phyloP scores from a whole-genome alignment of 225 moss, liverwort and hornwort genomes.

The Marchantia paleacea region DNA sequence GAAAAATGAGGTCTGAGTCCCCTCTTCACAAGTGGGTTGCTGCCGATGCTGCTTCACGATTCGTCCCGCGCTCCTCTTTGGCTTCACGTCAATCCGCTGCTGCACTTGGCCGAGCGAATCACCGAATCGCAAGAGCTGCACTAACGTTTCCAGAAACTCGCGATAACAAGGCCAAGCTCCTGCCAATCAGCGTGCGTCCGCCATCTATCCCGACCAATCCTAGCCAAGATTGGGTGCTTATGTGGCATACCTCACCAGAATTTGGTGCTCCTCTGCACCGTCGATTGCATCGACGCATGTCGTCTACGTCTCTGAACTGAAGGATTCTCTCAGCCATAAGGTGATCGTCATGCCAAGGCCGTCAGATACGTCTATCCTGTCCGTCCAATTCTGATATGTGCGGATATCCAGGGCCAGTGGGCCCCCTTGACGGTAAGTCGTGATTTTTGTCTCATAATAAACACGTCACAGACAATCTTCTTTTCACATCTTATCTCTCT shows the following conservation, averaged over 20 bases:
- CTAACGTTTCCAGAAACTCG: conserved; percentile 2
- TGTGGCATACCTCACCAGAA: background rate
- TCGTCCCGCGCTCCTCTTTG: conserved; percentile 11
- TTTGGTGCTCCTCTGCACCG: background rate
- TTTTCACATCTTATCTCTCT: too few species aligned
- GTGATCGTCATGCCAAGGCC: background rate
- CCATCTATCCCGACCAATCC: conserved; percentile 18
- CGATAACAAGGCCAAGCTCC: conserved; percentile 18
- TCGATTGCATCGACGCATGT: background rate
- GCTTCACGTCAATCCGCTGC: conserved; percentile 20
- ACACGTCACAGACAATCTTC: background rate
- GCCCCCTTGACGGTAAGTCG: background rate
- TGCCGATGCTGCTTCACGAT: background rate
- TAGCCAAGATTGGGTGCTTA: conserved; percentile 23
- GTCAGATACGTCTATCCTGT: background rate
- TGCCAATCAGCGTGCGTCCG: conserved; percentile 17
- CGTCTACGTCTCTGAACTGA: background rate
- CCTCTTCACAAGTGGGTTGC: background rate
- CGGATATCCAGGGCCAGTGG: conserved; percentile 6
- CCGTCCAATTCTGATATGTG: conserved; percentile 9
- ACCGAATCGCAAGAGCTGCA: background rate
- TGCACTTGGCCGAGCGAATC: conserved; percentile 16
- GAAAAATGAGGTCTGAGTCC: background rate
- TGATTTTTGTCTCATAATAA: background rate
- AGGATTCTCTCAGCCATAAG: conserved; percentile 15